Base-by-base conservation (phyloP, 768 basidiomycete species). In the Tubosaeta sp. region DNA sequence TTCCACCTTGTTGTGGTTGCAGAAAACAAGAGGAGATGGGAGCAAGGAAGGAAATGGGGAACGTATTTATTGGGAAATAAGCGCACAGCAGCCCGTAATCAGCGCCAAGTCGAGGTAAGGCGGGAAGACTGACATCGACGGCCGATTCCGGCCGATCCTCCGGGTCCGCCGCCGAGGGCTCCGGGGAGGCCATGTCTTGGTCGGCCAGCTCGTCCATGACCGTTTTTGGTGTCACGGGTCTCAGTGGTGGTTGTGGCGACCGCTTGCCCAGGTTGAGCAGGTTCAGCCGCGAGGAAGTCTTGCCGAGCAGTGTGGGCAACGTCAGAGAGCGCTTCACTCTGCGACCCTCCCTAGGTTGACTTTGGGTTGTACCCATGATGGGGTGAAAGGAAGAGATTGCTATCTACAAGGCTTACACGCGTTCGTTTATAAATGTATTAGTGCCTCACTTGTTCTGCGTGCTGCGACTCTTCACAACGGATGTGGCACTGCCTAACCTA, bases 361-460 rank as follows among this genome's bases (percentile, higher is more conserved):
- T 69, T 0, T 62, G 57, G 58, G 51, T 65, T 19, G 57, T 50
- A 49, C 67, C 67, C 67, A 69, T 69, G 45, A 10, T 17, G 37
- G 19, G 26, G 29, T 29, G 29, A 9, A 32, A 37, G 39, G 54
- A 29, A 41, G 32, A 26, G 38, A 33, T 22, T 43, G 29, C 37
- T 12, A 27, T 27, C 43, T 32, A 43, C 44, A 43, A 22, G 51
- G 59, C 65, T 59, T 59, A 48, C 53, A 46, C 31, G 45, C 31
- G 45, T 25, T 42, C n/a, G 25, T 22, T 41, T 41, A 41, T 41
- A 25, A 41, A 22, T 25, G 19, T 50, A 64, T 59, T 64, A 61
- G 57, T 48, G 57, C 64, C 66, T 68, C 66, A 52, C 52, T 60
- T 60, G 52, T 59, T 44, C 67, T 68, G 66, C 65, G 37, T 68